Conservation (phyloP, 495 filamentous ascomycete species). For the Tuber melanosporum region DNA sequence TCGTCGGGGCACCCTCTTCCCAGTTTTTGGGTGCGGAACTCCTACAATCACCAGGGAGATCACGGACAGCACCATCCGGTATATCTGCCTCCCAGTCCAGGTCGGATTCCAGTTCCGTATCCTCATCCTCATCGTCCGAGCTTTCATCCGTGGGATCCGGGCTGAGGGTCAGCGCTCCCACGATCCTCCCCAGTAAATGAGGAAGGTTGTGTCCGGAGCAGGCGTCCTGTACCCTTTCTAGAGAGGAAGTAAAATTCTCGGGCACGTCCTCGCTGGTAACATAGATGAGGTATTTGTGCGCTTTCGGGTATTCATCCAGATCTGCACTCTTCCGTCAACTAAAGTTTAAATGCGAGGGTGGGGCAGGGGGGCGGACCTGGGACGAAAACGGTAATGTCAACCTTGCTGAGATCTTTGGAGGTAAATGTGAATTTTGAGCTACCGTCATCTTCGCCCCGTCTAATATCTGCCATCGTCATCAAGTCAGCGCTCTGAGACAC, state of each 20-base stretch:
- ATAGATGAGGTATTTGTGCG: constrained; percentile 18
- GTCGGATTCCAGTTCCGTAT: constrained; percentile 43
- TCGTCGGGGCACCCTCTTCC: constrained; percentile 19
- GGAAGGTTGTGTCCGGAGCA: background rate
- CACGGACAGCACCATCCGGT: constrained; percentile 41
- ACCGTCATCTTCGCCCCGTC: constrained; percentile 56
- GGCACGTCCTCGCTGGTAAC: constrained; percentile 26
- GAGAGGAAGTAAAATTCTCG: constrained; percentile 21
- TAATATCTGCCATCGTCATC: constrained; percentile 42
- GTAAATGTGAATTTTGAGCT: constrained; percentile 55
- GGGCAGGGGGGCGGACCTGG: constrained; percentile 47
- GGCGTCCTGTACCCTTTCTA: constrained; percentile 20
- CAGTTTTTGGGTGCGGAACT: constrained; percentile 8
- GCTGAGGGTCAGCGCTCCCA: background rate
- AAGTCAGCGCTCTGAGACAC: background rate
- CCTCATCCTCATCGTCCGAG: constrained; percentile 37
- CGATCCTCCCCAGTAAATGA: background rate
- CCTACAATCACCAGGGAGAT: constrained; percentile 28
- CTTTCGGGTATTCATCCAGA: constrained; percentile 17
- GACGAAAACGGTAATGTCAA: constrained; percentile 53
- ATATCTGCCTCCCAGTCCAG: constrained; percentile 44
- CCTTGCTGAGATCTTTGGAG: constrained; percentile 30
- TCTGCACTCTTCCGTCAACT: constrained; percentile 35
- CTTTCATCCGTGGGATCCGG: constrained; percentile 1
- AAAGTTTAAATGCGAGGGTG: constrained; percentile 14